Base-by-base conservation (phyloP, 2,329 filamentous ascomycete species). In the Pseudonectria buxi region DNA sequence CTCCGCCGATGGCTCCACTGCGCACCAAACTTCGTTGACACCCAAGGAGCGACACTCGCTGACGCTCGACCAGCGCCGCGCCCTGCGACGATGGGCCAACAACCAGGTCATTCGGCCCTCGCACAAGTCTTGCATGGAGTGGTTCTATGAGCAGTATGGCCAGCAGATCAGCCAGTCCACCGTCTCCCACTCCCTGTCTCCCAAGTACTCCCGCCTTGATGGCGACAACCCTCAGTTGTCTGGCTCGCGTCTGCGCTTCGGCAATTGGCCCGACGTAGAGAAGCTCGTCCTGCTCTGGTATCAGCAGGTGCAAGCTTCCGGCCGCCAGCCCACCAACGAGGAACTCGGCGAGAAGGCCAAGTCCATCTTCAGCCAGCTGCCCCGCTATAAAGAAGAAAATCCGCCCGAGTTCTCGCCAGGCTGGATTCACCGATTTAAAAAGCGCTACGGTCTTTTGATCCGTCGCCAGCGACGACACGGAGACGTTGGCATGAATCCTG, bases 391-490 rank as follows among this genome's bases (percentile, higher is more conserved):
- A 52, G 74, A 74, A 44, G 73, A 78, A 53, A 57, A 58, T n/a
- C 62, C 74, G 2, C 75, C 75, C 30, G 75, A 79, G 54, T 79
- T 79, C 53, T 78, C 74, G 0, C 75, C 75, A 0, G 75, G 75
- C 27, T 79, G 75, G 75, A 78, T 79, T 39, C 75, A 79, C 47
- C 68, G 75, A 25, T 79, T 79, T 60, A 79, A 79, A 59, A 78
- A 78, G 54, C 68, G 75, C 10, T 79, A 79, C 40, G 74, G 74
- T 0, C 62, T 79, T 12, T 61, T 79, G 13, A 68, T 78, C 30
- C 56, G 74, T 25, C 70, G 74, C 33, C 73, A 77, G 47, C 69
- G 74, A 14, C 68, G 73, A 1, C 68, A 70, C 44, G 67, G 67
- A 14, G 67, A 67, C 32, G 64, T 62, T 2, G 62, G 62, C 13